Evolutionary conservation across 2,329 filamentous ascomycete genomes (phyloP).

Genomic region (Verticillium tricorpus): DNA sequence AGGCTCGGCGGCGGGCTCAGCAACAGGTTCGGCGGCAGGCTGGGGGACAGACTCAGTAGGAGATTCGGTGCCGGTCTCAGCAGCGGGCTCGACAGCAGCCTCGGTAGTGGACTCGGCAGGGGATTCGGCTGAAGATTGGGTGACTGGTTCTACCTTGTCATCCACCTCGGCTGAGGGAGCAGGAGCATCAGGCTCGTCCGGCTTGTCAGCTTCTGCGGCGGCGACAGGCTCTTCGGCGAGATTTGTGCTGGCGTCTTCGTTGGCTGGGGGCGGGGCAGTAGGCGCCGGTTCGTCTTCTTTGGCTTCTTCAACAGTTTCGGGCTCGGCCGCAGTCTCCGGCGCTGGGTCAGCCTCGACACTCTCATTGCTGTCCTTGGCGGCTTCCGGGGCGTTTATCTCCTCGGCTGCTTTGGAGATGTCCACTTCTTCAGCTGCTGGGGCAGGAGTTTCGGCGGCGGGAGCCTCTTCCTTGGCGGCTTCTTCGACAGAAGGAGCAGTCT

Average conservation of each 20-base stretch:
- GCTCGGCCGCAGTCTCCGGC: background rate
- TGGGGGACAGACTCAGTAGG: background rate
- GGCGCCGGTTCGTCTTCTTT: background rate
- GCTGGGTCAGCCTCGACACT: background rate
- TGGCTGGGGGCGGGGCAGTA: background rate
- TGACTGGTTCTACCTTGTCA: background rate
- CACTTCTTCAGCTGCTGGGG: background rate
- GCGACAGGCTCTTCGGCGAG: background rate
- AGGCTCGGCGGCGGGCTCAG: background rate
- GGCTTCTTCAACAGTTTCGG: background rate
- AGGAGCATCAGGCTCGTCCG: background rate
- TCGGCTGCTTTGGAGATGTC: background rate
- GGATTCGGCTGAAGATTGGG: background rate
- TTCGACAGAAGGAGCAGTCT: background rate
- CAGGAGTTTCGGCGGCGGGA: background rate
- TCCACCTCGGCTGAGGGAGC: background rate
- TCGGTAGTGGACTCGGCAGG: background rate
- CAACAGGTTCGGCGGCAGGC: slow-evolving; percentile 1
- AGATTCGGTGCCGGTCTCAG: background rate
- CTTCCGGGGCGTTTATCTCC: background rate
- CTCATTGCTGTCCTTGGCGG: background rate
- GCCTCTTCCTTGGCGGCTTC: background rate
- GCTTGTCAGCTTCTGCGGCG: background rate
- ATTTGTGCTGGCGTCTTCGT: background rate
- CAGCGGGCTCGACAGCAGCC: background rate